These are phyloP conservation scores for Farysia itapuensis DNA, from an alignment of 1,284 basidiomycete species.

Conservation along the genomic window DNA sequence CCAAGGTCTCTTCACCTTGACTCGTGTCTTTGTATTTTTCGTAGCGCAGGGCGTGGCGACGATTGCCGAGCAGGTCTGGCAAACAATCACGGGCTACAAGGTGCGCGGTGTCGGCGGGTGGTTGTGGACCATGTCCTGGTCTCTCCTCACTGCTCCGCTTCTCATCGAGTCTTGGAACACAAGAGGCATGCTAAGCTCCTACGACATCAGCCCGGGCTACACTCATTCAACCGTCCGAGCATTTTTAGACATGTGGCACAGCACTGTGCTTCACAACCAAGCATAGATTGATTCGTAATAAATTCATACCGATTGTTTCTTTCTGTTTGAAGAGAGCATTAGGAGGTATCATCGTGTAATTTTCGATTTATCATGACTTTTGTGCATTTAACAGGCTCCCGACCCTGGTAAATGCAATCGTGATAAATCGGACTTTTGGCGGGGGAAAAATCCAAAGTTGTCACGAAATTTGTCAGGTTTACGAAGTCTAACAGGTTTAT, in stretches of 20 bases:
- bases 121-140: conserved; percentile 12
- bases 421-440: too few relatives aligned
- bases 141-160: conserved; percentile 6
- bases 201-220: conserved; percentile 3
- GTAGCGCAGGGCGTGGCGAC: conserved; percentile 10
- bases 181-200: conserved; percentile 3
- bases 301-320: too few relatives aligned
- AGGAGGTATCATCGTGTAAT: too few relatives aligned
- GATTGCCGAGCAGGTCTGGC: conserved; percentile 16
- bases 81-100: conserved; percentile 1
- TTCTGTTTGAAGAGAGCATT: too few relatives aligned
- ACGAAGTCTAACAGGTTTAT: too few relatives aligned
- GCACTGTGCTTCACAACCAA: neutral
- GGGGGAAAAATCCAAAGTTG: too few relatives aligned
- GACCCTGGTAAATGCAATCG: too few relatives aligned
- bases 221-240: conserved; percentile 3
- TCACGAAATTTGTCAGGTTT: too few relatives aligned
- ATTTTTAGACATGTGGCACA: conserved; percentile 11
- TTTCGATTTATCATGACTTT: too few relatives aligned
- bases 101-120: conserved; percentile 20
- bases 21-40: conserved; percentile 11
- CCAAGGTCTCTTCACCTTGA: conserved; percentile 1
- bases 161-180: conserved; percentile 7
- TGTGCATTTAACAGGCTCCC: too few relatives aligned
- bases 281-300: too few relatives aligned